Evolutionary conservation across 1,139 yeast genomes (phyloP), one percentile per base, ranked within the genome.

Genomic region (Candida dubliniensis): DNA sequence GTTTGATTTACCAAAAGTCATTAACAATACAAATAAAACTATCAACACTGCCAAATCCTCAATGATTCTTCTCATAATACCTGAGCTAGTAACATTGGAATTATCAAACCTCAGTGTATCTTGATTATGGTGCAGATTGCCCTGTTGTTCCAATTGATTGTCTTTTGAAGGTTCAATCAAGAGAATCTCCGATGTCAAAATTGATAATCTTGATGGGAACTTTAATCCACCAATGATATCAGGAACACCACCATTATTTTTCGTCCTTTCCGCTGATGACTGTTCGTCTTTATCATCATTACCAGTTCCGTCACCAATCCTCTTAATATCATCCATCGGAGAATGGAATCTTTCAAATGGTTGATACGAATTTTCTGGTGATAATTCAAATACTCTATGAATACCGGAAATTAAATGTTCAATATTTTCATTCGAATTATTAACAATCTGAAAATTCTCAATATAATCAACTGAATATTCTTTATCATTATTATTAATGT

Each of bases 11-110:
- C 51, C 75, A 66, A 44, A 76, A 56, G 27, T 67, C 49, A 45
- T 63, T 53, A 43, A 69, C 45, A 41, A 66, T 34, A 36, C 66
- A 50, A 40, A 64, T 49, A 49, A 72, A 49, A 43, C 56, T 13
- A 71, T 40, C 31, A 79, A 61, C 13, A 79, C 72, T 23, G 75
- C 59, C 2, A 78, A 61, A 49, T 80, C 81, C 55, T 81, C 86
- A 33, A 77, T 50, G 23, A 79, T 61, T 44, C 77, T 70, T 45
- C 59, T 56, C 4, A 48, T 12, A n/a, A 52, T 41, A 25, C 34
- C 34, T 6, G 46, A 31, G 23, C 15, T 40, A 6, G 42, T 15
- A 8, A 36, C 15, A n/a, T 35, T 30, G 4, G 31, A 23, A 36
- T 35, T 31, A 13, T 10, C 25, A 18, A n/a, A 15, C 9, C 15